Base-by-base conservation (phyloP, 768 basidiomycete species). In the Pholiota molesta region DNA sequence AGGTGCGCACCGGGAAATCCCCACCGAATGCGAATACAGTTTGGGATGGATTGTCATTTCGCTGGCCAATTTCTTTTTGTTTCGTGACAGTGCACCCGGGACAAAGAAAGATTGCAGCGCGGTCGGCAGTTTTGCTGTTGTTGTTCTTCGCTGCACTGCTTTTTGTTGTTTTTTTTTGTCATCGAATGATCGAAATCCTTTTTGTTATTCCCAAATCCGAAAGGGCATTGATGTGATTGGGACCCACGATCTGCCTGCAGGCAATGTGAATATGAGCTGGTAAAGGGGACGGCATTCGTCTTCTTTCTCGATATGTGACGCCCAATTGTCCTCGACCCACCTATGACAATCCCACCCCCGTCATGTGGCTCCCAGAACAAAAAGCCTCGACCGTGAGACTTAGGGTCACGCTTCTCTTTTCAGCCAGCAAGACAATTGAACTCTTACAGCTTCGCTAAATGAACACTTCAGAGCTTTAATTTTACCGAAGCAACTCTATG, bases 131-230 rank as follows among this genome's bases (percentile, higher is more conserved):
- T 58, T 67, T 65, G 57, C 57, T 19, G 31, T 64, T 67, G 66
- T 69, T 68, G 67, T 67, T 65, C 66, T 56, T 65, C 61, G 49
- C 52, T 64, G 61, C 60, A 67, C 61, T 42, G 64, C 64, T 65
- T 68, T 68, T 68, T 68, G 63, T 70, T 68, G 64, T 68, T 66
- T 63, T 65, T 65, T 31, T 59, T 66, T 66, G 64, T 66, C 63
- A 47, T 63, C 64, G 55, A 62, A 58, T 66, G 62, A 47, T 63
- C 64, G 55, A 62, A 60, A 62, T 57, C 56, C 66, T 66, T 69
- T 71, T 71, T 71, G 68, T 69, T 68, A 53, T 69, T 64, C 56
- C 60, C 67, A 60, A 64, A 44, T 57, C 60, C 60, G 59, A 62
- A 65, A 56, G 54, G 52, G 58, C 49, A 40, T 68, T 52, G 64